These are phyloP conservation scores for Scleroderma citrinum DNA, from an alignment of 768 basidiomycete species.

Conservation along the genomic window DNA sequence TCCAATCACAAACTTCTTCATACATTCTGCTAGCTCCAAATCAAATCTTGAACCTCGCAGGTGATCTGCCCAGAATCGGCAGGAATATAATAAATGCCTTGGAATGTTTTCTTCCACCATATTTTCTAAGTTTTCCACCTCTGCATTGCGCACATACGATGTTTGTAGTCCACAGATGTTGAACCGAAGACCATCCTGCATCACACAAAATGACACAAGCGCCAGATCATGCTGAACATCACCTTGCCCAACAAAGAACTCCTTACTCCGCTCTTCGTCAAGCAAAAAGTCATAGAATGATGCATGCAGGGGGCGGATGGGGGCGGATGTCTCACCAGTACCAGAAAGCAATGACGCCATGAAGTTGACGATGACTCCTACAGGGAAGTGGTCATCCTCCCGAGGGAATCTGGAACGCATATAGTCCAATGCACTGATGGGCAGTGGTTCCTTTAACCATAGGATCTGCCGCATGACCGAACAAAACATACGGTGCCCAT, in stretches of 20 bases:
- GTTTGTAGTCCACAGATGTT: slow-evolving; percentile 26
- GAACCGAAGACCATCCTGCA: slow-evolving; percentile 28
- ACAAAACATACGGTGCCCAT: not conserved
- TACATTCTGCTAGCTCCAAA: not conserved
- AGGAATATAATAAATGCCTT: not conserved
- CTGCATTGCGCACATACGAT: slow-evolving; percentile 24
- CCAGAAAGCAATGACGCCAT: slow-evolving; percentile 5
- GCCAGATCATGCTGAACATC: slow-evolving; percentile 5
- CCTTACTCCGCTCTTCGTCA: slow-evolving; percentile 5
- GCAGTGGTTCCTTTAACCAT: not conserved
- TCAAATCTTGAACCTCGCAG: not conserved
- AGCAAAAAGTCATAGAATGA: slow-evolving; percentile 24
- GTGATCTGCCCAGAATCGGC: not conserved
- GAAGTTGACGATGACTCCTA: not conserved
- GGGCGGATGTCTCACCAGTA: not conserved
- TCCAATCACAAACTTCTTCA: not conserved
- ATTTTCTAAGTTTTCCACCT: slow-evolving; percentile 7
- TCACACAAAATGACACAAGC: slow-evolving; percentile 17
- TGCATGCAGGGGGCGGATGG: slow-evolving; percentile 16
- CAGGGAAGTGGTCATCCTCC: not conserved
- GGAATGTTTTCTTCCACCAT: not conserved
- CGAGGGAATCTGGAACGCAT: not conserved
- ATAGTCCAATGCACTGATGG: not conserved
- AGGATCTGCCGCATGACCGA: not conserved
- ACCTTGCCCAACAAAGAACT: not conserved